Percentiles rank a stretch among this genome's conserved stretches.
These are phyloP conservation scores for Chytriomyces hyalinus DNA, from an alignment of 192 early-diverging fungal species.

Conservation along the genomic window DNA sequence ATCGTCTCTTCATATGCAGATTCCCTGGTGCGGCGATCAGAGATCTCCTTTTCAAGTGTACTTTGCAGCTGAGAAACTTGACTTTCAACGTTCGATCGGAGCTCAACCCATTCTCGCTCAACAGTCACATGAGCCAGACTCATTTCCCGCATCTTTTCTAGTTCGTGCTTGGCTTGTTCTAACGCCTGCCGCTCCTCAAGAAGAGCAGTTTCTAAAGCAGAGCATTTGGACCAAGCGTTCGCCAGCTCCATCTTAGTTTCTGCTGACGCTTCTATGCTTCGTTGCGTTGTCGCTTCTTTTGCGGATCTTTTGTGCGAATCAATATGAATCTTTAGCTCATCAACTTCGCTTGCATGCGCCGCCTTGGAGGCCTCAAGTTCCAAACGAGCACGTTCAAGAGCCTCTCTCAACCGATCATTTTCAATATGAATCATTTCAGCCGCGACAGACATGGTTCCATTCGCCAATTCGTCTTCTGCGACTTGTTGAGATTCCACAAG, in stretches of 20 bases:
- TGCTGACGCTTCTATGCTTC: not conserved
- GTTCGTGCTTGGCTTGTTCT: not conserved
- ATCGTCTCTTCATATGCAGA: not conserved
- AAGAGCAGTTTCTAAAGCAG: not conserved
- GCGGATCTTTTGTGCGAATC: not conserved
- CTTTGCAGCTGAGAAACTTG: not conserved
- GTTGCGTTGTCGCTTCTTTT: not conserved
- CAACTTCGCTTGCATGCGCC: not conserved
- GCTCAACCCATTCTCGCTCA: not conserved
- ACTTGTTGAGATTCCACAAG: not conserved
- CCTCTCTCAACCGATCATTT: not conserved
- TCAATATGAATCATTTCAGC: not conserved
- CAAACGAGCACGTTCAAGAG: not conserved
- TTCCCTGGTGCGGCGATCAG: not conserved
- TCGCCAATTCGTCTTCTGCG: not conserved
- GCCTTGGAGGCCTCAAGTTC: not conserved
- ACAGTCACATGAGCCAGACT: too few species aligned
- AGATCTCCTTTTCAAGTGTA: not conserved
- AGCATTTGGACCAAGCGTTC: not conserved
- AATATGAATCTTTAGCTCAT: not conserved
- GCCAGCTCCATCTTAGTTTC: not conserved
- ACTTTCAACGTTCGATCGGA: not conserved
- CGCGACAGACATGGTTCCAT: too few species aligned
- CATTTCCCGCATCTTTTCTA: not conserved
- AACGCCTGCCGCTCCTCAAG: not conserved